Conservation (phyloP, 73 alveolate species). For the Tetrahymena thermophila region DNA sequence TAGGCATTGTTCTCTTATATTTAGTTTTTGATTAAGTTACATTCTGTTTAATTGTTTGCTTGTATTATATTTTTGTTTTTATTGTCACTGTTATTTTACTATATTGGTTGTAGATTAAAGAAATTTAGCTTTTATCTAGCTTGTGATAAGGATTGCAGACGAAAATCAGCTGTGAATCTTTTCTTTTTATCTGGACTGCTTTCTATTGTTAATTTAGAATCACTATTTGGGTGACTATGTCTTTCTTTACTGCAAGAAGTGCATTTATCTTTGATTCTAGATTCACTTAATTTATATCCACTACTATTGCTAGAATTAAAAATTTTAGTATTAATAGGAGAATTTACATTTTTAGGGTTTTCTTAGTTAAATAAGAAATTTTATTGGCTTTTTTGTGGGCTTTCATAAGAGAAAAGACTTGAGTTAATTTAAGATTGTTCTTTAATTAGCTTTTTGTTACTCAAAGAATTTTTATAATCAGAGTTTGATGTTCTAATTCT, state of each 20-base stretch:
- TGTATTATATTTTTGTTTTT: too few relatives aligned
- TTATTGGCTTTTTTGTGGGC: neutral
- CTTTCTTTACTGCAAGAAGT: neutral
- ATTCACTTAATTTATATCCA: neutral
- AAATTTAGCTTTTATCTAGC: neutral
- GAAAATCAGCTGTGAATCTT: neutral
- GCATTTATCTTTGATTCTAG: neutral
- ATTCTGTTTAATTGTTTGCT: neutral
- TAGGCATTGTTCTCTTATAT: neutral
- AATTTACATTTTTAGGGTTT: neutral
- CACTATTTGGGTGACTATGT: neutral
- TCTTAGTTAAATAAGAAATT: neutral
- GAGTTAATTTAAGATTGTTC: neutral
- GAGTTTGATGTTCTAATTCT: neutral
- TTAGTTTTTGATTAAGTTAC: neutral
- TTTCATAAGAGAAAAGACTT: neutral
- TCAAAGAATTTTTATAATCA: neutral
- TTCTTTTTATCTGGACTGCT: neutral
- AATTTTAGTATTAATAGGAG: neutral
- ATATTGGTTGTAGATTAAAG: neutral
- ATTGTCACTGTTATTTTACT: neutral
- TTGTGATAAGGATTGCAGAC: neutral
- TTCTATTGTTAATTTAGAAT: neutral
- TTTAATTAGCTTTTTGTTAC: neutral
- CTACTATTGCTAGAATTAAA: neutral